Evolutionary conservation across 1,284 basidiomycete species (phyloP).

Genomic region (Sanghuangporus sanghuang): DNA sequence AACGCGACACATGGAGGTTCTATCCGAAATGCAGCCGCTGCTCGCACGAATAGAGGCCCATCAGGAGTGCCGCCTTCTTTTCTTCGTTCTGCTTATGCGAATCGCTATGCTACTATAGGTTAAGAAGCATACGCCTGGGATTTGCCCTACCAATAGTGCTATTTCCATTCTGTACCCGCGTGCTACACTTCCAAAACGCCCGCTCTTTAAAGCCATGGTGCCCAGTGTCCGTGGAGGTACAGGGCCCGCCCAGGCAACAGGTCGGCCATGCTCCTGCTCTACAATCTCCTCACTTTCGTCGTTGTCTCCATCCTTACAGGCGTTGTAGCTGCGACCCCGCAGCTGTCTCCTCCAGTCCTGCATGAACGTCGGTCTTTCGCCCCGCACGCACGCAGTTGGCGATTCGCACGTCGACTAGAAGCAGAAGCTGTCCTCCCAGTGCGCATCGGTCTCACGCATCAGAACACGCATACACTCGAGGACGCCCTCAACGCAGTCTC

Average conservation of each 20-base stretch:
- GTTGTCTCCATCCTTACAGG: not conserved
- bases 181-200: not conserved
- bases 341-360: conserved; percentile 14
- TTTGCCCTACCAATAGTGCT: not conserved
- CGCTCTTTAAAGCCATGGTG: not conserved
- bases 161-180: not conserved
- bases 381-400: conserved; percentile 14
- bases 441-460: conserved; percentile 33
- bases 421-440: conserved; percentile 19
- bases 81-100: not conserved
- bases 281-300: not conserved
- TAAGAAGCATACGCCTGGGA: not conserved
- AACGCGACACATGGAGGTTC: not conserved
- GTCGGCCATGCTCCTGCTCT: not conserved
- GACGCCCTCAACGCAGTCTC: conserved; percentile 32
- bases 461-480: conserved; percentile 32
- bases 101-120: not conserved
- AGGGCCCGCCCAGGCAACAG: not conserved
- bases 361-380: conserved; percentile 14
- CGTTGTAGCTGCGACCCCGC: not conserved
- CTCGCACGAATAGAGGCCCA: not conserved
- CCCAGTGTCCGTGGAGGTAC: not conserved
- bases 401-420: conserved; percentile 13
- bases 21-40: not conserved
- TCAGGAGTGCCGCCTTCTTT: not conserved